phyloP scores from a whole-genome alignment of 1,284 basidiomycete genomes.

The Leccinum pachyderme region DNA sequence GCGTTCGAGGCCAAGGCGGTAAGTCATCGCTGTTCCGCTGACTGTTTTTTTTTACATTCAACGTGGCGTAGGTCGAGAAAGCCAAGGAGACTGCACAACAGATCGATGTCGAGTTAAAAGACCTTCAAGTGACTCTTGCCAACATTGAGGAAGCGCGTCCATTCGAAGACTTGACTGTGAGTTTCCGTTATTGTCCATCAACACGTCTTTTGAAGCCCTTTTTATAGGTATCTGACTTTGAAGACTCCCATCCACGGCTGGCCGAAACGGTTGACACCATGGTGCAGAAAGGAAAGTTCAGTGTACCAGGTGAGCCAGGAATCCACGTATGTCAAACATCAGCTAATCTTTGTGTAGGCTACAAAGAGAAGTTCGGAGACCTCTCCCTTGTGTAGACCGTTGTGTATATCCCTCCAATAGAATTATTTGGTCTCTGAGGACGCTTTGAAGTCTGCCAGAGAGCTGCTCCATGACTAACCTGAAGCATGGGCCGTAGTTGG shows the following conservation, averaged over 20 bases:
- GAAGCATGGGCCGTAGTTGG: neutral
- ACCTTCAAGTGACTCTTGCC: constrained; percentile 90
- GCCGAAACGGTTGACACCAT: constrained; percentile 92
- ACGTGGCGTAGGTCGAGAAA: constrained; percentile 68
- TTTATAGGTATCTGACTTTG: constrained; percentile 81
- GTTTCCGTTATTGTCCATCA: constrained; percentile 26
- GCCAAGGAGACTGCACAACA: constrained; percentile 91
- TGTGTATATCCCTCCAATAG: constrained; percentile 27
- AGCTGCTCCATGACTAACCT: constrained; percentile 22
- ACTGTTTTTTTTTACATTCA: constrained; percentile 1
- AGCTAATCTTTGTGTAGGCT: constrained; percentile 47
- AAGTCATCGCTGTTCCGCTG: constrained; percentile 36
- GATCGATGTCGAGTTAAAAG: constrained; percentile 90
- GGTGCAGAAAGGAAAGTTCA: constrained; percentile 99
- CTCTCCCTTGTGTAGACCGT: constrained; percentile 78
- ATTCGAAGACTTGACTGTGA: constrained; percentile 94
- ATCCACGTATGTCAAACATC: neutral
- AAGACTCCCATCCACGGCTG: constrained; percentile 91
- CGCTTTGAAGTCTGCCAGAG: neutral
- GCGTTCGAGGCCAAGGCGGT: constrained; percentile 97
- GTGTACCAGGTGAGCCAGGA: constrained; percentile 75
- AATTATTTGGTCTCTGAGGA: constrained; percentile 4
- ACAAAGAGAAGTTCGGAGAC: constrained; percentile 94
- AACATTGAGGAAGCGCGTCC: constrained; percentile 98
- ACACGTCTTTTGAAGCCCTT: neutral